Percentiles rank a stretch among this genome's conserved stretches.
These are phyloP conservation scores for Vanrija pseudolonga DNA, from an alignment of 1,284 basidiomycete genomes.

Conservation along the genomic window DNA sequence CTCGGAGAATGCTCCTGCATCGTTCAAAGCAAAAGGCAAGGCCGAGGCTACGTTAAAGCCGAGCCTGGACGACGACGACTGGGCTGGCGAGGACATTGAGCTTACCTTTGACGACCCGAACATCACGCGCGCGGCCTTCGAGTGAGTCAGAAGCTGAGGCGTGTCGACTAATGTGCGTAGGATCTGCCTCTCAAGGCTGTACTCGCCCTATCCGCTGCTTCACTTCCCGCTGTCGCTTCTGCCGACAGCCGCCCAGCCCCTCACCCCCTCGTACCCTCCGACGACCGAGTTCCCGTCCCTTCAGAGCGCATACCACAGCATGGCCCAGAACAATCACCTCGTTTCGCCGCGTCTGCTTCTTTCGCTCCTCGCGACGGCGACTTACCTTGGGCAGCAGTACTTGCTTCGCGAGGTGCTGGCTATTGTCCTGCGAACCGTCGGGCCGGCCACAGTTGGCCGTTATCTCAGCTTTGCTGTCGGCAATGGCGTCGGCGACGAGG, in stretches of 20 bases:
- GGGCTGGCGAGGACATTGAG: conserved; percentile 55
- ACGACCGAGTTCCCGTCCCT: conserved; percentile 57
- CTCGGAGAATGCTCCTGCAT: conserved; percentile 49
- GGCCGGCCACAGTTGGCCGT: conserved; percentile 69
- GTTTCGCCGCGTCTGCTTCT: conserved; percentile 77
- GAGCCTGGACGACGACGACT: conserved; percentile 21
- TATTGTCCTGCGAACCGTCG: conserved; percentile 68
- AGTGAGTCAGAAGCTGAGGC: conserved; percentile 44
- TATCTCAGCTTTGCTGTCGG: conserved; percentile 85
- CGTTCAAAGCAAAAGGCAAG: conserved; percentile 18
- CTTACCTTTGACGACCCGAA: conserved; percentile 77
- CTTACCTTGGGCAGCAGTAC: conserved; percentile 78
- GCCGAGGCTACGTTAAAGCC: neutral
- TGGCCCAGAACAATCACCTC: conserved; percentile 59
- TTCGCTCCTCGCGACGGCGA: conserved; percentile 77
- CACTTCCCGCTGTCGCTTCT: conserved; percentile 63
- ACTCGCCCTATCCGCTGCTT: conserved; percentile 76
- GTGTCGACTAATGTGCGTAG: conserved; percentile 49
- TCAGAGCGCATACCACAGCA: conserved; percentile 58
- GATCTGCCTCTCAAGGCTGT: conserved; percentile 74
- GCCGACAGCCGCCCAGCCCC: conserved; percentile 63
- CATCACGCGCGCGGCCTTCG: conserved; percentile 68
- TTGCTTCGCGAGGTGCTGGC: conserved; percentile 70
- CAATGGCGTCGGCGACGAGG: conserved; percentile 58
- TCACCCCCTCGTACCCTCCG: conserved; percentile 62